phyloP scores from a whole-genome alignment of 495 filamentous ascomycete species.

The Usnea hakonensis region DNA sequence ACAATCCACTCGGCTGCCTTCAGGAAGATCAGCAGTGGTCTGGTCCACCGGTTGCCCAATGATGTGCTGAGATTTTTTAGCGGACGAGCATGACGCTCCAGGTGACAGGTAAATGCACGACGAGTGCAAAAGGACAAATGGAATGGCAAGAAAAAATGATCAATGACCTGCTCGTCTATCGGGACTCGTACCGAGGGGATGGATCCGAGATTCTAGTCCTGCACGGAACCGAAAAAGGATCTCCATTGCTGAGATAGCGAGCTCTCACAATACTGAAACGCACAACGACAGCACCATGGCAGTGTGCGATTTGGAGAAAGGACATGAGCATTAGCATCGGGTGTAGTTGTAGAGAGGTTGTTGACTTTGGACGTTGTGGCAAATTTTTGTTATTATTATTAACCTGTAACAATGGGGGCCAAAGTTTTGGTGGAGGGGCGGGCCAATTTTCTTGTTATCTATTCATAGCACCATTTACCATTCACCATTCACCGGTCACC shows the following conservation, averaged over 20 bases:
- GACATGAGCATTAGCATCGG: no score
- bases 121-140: neutral
- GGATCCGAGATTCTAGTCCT: neutral
- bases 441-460: neutral
- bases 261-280: neutral
- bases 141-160: neutral
- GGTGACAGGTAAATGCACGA: neutral
- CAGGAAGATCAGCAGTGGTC: no score
- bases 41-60: neutral
- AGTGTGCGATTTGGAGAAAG: neutral
- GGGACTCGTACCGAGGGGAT: neutral
- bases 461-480: neutral
- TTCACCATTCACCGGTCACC: neutral
- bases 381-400: no score
- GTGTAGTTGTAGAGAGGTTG: neutral
- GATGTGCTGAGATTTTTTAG: neutral
- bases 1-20: neutral
- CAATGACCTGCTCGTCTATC: neutral
- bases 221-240: neutral
- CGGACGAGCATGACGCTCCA: neutral
- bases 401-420: neutral
- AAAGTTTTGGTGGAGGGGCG: neutral
- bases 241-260: neutral
- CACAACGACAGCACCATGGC: neutral
- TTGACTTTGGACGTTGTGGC: neutral